phyloP scores from a whole-genome alignment of 73 alveolate genomes.

The Blepharisma stoltei region DNA sequence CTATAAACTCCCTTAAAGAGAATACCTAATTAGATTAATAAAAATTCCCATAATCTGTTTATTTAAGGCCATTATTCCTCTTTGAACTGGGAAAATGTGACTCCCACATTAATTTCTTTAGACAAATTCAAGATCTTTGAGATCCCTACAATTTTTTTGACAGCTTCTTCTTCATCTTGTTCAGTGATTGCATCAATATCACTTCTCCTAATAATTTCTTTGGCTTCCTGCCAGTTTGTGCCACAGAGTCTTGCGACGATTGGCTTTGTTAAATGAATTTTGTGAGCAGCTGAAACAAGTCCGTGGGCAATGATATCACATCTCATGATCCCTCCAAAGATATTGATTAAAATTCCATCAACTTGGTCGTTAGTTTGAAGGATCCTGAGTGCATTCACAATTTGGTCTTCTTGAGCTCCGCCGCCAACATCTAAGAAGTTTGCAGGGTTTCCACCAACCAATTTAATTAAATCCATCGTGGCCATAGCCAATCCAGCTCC shows the following conservation, averaged over 20 bases:
- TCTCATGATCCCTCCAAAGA: conserved; percentile 90
- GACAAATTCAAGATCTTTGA: neutral
- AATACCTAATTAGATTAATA: too few species aligned
- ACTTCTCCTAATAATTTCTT: conserved; percentile 61
- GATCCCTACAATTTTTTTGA: conserved; percentile 55
- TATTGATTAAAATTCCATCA: conserved; percentile 87
- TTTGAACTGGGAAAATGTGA: too few species aligned
- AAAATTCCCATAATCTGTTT: too few species aligned
- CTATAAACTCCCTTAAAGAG: too few species aligned
- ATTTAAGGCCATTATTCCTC: too few species aligned
- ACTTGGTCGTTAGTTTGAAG: conserved; percentile 71
- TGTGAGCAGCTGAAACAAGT: conserved; percentile 65
- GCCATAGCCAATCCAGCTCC: conserved; percentile 99
- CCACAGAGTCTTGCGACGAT: conserved; percentile 78
- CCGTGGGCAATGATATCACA: conserved; percentile 75
- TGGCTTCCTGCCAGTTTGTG: conserved; percentile 73
- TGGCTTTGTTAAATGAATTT: conserved; percentile 59
- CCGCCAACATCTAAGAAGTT: conserved; percentile 97
- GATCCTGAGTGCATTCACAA: conserved; percentile 66
- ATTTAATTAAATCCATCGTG: conserved; percentile 79
- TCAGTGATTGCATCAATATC: conserved; percentile 71
- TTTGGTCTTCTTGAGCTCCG: conserved; percentile 73
- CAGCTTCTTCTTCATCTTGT: conserved; percentile 76
- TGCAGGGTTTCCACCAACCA: conserved; percentile 91
- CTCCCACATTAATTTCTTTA: neutral